phyloP scores from a whole-genome alignment of 2,329 filamentous ascomycete genomes.

The Colletotrichum nymphaeae region DNA sequence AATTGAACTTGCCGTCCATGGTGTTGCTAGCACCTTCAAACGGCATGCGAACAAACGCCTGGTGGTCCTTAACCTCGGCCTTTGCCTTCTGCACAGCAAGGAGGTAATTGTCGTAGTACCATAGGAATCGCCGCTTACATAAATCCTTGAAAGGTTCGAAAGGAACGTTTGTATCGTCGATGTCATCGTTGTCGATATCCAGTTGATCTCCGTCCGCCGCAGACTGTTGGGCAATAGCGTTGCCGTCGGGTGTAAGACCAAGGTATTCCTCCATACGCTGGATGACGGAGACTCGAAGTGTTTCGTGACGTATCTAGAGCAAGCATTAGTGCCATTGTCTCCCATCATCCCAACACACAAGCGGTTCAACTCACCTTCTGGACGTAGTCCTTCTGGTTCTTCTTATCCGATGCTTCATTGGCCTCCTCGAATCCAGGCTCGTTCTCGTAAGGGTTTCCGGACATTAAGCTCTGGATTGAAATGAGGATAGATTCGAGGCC shows the following conservation, averaged over 20 bases:
- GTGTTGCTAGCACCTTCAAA: slow-evolving; percentile 83
- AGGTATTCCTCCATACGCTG: slow-evolving; percentile 86
- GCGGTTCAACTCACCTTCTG: slow-evolving; percentile 72
- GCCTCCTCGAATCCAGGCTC: slow-evolving; percentile 92
- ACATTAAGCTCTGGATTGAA: slow-evolving; percentile 97
- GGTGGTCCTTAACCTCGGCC: slow-evolving; percentile 70
- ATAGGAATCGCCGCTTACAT: slow-evolving; percentile 90
- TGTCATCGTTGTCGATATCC: slow-evolving; percentile 60
- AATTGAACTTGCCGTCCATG: slow-evolving; percentile 91
- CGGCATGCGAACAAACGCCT: slow-evolving; percentile 82
- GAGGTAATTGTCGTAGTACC: slow-evolving; percentile 94
- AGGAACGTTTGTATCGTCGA: slow-evolving; percentile 65
- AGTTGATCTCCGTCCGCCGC: slow-evolving; percentile 49
- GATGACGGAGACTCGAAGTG: slow-evolving; percentile 86
- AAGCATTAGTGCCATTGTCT: slow-evolving; percentile 36
- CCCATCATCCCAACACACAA: neutral
- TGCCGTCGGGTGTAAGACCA: slow-evolving; percentile 67
- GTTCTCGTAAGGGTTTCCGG: slow-evolving; percentile 92
- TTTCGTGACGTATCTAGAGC: slow-evolving; percentile 87
- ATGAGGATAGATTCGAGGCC: slow-evolving; percentile 93
- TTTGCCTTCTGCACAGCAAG: slow-evolving; percentile 74
- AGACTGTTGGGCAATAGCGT: slow-evolving; percentile 47
- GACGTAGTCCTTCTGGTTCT: slow-evolving; percentile 79
- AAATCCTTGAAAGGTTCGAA: slow-evolving; percentile 93
- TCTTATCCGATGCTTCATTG: slow-evolving; percentile 75